phyloP scores from a whole-genome alignment of 2,329 filamentous ascomycete genomes.

The Botrytis galanthina region DNA sequence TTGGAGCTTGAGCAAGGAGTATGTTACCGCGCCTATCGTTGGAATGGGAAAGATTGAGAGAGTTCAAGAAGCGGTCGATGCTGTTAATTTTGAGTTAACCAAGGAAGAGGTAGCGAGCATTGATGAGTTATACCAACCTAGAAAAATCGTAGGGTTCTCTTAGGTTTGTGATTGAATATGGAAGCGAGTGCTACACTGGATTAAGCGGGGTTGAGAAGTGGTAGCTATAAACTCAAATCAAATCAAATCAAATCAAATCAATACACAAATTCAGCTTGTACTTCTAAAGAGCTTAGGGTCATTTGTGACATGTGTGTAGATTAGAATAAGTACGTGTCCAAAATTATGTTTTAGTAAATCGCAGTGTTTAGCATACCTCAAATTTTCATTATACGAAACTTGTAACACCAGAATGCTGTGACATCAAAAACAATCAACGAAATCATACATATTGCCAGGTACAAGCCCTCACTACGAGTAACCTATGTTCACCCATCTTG shows the following conservation, averaged over 20 bases:
- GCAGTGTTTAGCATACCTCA: background rate
- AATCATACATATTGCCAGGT: background rate
- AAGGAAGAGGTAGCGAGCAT: constrained; percentile 54
- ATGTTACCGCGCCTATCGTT: constrained; percentile 48
- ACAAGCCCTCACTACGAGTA: too few relatives aligned
- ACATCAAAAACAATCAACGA: background rate
- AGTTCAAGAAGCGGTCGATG: constrained; percentile 53
- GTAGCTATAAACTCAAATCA: background rate
- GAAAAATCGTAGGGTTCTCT: background rate
- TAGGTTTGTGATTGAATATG: background rate
- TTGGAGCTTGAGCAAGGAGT: constrained; percentile 47
- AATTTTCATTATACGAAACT: background rate
- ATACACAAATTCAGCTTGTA: background rate
- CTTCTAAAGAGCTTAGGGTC: background rate
- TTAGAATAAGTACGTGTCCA: background rate
- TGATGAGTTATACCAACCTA: constrained; percentile 49
- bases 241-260: too few relatives aligned
- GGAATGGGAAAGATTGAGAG: constrained; percentile 49
- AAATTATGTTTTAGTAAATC: background rate
- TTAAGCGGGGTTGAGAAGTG: background rate
- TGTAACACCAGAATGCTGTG: constrained; percentile 20
- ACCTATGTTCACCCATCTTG: background rate
- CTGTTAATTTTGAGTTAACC: constrained; percentile 43
- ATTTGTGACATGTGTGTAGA: background rate
- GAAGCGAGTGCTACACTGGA: background rate